Evolutionary conservation across 225 moss, liverwort and hornwort genomes (phyloP).

Genomic region (Lunularia cruciata): DNA sequence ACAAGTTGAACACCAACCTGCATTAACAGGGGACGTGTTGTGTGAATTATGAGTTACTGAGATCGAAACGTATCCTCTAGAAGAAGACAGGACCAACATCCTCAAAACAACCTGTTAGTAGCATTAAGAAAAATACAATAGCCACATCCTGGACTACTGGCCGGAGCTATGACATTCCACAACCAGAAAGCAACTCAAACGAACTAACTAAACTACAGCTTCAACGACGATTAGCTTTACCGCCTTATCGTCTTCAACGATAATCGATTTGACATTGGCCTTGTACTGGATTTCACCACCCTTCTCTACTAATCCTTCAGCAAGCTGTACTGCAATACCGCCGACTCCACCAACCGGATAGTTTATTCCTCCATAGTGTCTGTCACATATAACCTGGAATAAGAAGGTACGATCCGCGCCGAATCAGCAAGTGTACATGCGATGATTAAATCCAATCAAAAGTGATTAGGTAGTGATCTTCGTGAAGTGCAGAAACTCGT

Average conservation of each 20-base stretch:
- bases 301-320: slow-evolving; percentile 74
- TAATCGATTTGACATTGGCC: slow-evolving; percentile 81
- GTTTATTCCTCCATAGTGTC: slow-evolving; percentile 89
- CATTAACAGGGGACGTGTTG: background rate
- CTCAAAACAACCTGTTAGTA: too few relatives aligned
- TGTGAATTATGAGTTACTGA: background rate
- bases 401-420: background rate
- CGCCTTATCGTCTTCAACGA: slow-evolving; percentile 64
- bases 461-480: too few relatives aligned
- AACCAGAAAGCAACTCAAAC: too few relatives aligned
- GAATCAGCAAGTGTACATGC: too few relatives aligned
- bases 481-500: too few relatives aligned
- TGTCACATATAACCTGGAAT: slow-evolving; percentile 76
- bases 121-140: too few relatives aligned
- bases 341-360: slow-evolving; percentile 90
- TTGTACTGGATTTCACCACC: slow-evolving; percentile 81
- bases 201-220: too few relatives aligned
- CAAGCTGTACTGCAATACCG: slow-evolving; percentile 78
- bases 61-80: too few relatives aligned
- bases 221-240: slow-evolving; percentile 34
- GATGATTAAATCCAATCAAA: too few relatives aligned
- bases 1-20: slow-evolving; percentile 61
- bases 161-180: too few relatives aligned
- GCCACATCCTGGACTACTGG: too few relatives aligned
- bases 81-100: too few relatives aligned